A percentile compares a stretch with the other conserved stretches of the same genome.
Conservation (phyloP, 208 protist genomes). For the Strigomonas culicis region DNA sequence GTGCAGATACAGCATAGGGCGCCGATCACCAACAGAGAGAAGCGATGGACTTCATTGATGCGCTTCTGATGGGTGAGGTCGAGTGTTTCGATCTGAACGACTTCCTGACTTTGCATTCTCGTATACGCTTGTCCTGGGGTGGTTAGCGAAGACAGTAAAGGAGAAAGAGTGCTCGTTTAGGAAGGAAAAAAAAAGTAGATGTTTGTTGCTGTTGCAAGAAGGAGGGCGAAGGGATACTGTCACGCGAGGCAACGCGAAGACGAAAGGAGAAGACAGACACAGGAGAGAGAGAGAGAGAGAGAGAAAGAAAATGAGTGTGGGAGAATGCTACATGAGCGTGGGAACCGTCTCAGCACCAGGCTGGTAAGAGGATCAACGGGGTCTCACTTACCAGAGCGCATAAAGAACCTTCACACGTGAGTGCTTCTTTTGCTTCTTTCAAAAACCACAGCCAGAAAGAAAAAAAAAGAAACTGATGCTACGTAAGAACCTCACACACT, state of each 20-base stretch:
- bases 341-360: no score
- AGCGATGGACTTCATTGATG: conserved; percentile 16
- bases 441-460: no score
- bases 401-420: no score
- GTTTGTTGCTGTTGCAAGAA: not conserved
- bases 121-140: not conserved
- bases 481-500: no score
- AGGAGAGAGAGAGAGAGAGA: not conserved
- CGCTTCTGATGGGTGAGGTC: conserved; percentile 9
- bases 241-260: not conserved
- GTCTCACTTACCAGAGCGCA: no score
- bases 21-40: conserved; percentile 9
- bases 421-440: no score
- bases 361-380: no score
- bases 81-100: conserved; percentile 16
- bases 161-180: not conserved
- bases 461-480: no score
- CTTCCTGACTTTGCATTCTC: conserved; percentile 2
- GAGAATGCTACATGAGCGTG: no score
- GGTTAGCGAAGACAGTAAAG: not conserved
- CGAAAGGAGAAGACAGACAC: not conserved
- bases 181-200: not conserved
- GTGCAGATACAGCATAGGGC: conserved; percentile 13
- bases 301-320: not conserved
- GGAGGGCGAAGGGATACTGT: not conserved